Evolutionary conservation across 2,329 filamentous ascomycete species (phyloP).

Genomic region (Fusarium dlaminii): DNA sequence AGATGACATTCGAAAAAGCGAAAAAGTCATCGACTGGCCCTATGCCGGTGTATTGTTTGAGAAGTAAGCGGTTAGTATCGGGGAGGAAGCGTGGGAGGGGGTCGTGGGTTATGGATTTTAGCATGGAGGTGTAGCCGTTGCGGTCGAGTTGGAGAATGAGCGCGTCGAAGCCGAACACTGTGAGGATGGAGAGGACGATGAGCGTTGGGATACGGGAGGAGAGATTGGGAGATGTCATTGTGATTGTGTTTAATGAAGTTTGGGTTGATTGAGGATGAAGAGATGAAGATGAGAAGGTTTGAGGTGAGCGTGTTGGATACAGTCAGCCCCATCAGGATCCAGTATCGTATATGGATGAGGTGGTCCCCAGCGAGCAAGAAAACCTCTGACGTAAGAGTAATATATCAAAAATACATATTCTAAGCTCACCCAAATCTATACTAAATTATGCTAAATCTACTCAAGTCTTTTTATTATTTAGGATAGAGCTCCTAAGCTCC

Average conservation of each 20-base stretch:
- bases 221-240: slow-evolving; percentile 3
- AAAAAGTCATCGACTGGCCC: slow-evolving; percentile 27
- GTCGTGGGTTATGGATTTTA: slow-evolving; percentile 23
- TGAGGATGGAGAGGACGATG: slow-evolving; percentile 18
- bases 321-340: slow-evolving; percentile 4
- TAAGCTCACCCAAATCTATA: neutral
- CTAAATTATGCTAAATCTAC: fast-evolving
- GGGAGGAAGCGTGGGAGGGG: slow-evolving; percentile 32
- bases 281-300: neutral
- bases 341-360: too few relatives aligned
- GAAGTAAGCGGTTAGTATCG: slow-evolving; percentile 24
- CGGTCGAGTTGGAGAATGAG: slow-evolving; percentile 36
- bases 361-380: too few relatives aligned
- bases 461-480: neutral
- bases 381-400: neutral
- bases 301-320: neutral
- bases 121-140: slow-evolving; percentile 30
- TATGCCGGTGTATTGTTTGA: slow-evolving; percentile 34
- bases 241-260: neutral
- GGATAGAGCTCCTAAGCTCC: neutral
- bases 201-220: slow-evolving; percentile 24
- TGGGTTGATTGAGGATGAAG: neutral
- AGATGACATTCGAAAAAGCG: slow-evolving; percentile 33
- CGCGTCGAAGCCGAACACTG: slow-evolving; percentile 35
- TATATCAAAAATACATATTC: neutral